Base-by-base conservation (phyloP, 768 basidiomycete genomes). In the Boletellus emodensis region DNA sequence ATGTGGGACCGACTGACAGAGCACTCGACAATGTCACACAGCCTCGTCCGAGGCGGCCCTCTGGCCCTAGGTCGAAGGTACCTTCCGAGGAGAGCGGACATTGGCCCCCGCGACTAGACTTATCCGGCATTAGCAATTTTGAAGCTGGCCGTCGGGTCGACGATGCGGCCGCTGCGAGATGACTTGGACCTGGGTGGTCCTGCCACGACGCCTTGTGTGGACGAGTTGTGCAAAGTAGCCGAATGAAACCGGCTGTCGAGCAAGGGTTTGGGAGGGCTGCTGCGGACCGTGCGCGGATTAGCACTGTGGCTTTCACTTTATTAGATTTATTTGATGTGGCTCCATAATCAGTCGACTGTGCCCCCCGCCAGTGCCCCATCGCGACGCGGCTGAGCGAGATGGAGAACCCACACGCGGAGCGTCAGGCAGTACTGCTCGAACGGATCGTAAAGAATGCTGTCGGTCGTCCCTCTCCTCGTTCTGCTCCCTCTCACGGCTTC, bases 371-470 rank as follows among this genome's bases (percentile, higher is more conserved):
- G n/a, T 30, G 30, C 30, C 30, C 4, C 30, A 18, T 45, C 52
- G 48, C 39, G 49, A 53, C 49, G 15, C 44, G 26, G 22, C 45
- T 49, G 44, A 46, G 46, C 50, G 44, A 46, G 48, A 95, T 96
- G 94, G 92, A 96, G 71, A 95, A 95, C 67, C 94, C 94, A 18
- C 93, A 97, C 59, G 90, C 90, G 44, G 92, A 94, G 69, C 79
- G 89, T 38, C 94, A 97, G 65, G 91, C 90, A 30, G 84, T 94
- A 40, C 79, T 95, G 17, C 77, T 96, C 3, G 90, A 95, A 58
- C 81, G 94, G 24, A 94, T 97, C 60, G 73, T 92, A 22, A 94
- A 94, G 71, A 95, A 91, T 57, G 82, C 88, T 6, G 93, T 93
- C 54, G 55, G 85, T 74, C 12, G 9, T 36, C 37, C 36, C 24